These are phyloP conservation scores for Alternaria longipes DNA, from an alignment of 2,329 filamentous ascomycete species.

Conservation along the genomic window DNA sequence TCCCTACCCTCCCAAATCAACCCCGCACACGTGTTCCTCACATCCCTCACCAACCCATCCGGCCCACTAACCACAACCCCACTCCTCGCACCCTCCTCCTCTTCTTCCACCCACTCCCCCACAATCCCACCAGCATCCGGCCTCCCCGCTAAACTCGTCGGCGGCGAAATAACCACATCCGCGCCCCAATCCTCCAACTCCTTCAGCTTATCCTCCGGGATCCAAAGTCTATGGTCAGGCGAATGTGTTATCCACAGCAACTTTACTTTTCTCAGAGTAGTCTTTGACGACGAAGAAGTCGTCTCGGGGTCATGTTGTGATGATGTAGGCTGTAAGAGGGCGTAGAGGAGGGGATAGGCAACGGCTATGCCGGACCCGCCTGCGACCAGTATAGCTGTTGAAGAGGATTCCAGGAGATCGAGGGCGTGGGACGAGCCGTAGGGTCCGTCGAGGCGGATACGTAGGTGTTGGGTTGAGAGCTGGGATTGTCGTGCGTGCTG, in stretches of 20 bases:
- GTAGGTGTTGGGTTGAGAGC: constrained; percentile 55
- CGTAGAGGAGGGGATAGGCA: constrained; percentile 67
- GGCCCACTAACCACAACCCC: constrained; percentile 70
- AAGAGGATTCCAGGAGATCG: constrained; percentile 61
- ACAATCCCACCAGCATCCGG: constrained; percentile 63
- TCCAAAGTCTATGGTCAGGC: constrained; percentile 63
- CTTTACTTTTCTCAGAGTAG: constrained; percentile 52
- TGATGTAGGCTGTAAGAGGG: constrained; percentile 49
- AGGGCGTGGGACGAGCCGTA: constrained; percentile 69
- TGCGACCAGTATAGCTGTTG: constrained; percentile 65
- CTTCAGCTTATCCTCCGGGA: constrained; percentile 60
- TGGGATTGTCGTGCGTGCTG: constrained; percentile 58
- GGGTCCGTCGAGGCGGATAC: constrained; percentile 68
- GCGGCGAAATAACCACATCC: constrained; percentile 63
- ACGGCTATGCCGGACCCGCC: constrained; percentile 73
- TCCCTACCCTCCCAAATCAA: constrained; percentile 60
- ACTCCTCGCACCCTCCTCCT: constrained; percentile 52
- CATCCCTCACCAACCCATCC: constrained; percentile 67
- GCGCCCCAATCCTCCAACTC: constrained; percentile 62
- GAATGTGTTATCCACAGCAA: constrained; percentile 70
- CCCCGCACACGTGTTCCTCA: constrained; percentile 66
- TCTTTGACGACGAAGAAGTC: background rate
- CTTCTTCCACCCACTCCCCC: constrained; percentile 43
- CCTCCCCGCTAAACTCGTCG: constrained; percentile 63
- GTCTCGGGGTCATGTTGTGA: constrained; percentile 23